Evolutionary conservation across 2,329 filamentous ascomycete genomes (phyloP).

Genomic region (Colletotrichum gigasporum): DNA sequence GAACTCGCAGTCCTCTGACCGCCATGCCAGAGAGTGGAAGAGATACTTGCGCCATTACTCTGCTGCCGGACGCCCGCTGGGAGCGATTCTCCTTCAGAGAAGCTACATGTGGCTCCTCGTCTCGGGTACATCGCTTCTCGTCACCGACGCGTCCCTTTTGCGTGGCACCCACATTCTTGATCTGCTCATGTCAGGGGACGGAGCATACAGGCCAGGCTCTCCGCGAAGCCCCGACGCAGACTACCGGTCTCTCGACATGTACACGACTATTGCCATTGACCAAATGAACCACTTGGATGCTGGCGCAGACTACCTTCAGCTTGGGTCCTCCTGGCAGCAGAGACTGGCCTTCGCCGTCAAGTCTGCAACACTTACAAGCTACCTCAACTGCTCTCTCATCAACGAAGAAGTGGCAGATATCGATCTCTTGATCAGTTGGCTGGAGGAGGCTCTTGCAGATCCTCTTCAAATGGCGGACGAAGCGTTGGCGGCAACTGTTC

Average conservation of each 20-base stretch:
- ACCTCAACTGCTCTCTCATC: slow-evolving; percentile 84
- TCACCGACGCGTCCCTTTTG: slow-evolving; percentile 69
- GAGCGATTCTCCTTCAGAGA: slow-evolving; percentile 89
- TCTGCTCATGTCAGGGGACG: slow-evolving; percentile 70
- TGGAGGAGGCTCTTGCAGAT: slow-evolving; percentile 84
- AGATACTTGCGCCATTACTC: slow-evolving; percentile 86
- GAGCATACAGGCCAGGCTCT: slow-evolving; percentile 54
- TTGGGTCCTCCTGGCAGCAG: slow-evolving; percentile 89
- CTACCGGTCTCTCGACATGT: slow-evolving; percentile 65
- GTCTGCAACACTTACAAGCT: slow-evolving; percentile 81
- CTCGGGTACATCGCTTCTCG: slow-evolving; percentile 78
- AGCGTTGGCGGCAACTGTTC: slow-evolving; percentile 77
- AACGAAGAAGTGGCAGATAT: slow-evolving; percentile 84
- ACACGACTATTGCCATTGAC: slow-evolving; percentile 79
- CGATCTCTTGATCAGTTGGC: slow-evolving; percentile 83
- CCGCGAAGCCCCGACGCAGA: slow-evolving; percentile 58
- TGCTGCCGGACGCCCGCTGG: slow-evolving; percentile 79
- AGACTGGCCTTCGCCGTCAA: slow-evolving; percentile 87
- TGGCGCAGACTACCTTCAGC: slow-evolving; percentile 86
- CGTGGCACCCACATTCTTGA: slow-evolving; percentile 76
- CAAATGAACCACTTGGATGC: slow-evolving; percentile 90
- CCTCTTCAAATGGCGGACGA: slow-evolving; percentile 84
- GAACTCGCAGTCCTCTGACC: slow-evolving; percentile 75
- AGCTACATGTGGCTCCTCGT: slow-evolving; percentile 89
- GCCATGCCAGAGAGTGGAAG: slow-evolving; percentile 84